Evolutionary conservation across 257 asterid genomes (phyloP), one percentile per base, ranked within the genome.

Genomic region (Paulownia fortunei): DNA sequence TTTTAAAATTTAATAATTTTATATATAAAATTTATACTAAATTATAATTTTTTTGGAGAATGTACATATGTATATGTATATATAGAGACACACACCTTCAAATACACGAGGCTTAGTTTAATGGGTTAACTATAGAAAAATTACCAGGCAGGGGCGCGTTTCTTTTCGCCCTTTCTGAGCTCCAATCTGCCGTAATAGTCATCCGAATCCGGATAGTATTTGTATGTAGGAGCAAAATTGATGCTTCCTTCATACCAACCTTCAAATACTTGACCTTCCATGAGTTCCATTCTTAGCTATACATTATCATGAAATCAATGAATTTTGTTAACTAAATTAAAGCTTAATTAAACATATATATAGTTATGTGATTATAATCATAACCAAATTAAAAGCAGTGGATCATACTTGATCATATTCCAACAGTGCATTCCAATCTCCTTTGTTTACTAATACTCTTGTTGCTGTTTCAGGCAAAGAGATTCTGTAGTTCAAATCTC

Each of bases 71-170:
- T n/a, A n/a, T n/a, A n/a, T n/a, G n/a, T n/a, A n/a, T n/a, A n/a
- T n/a, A 30, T 4, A 30, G 4, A 30, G 4, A 30, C 36, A 30
- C 36, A 30, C 36, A 30, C 36, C 2, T n/a, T n/a, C 36, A 30
- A 30, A 30, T 4, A 30, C 36, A 30, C 36, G 36, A 30, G 36
- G 36, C 15, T 5, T 1, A 0, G 2, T 42, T 42, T 5, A 42
- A 42, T 42, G 51, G 6, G 11, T 59, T 24, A 24, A 9, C 30
- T 34, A 39, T 16, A 15, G n/a, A 37, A 1, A 8, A 19, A 19
- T 51, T 84, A 88, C 96, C 93, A 90, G 46, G 96, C 96, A 0
- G 93, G 96, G 41, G 90, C 83, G 0, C 93, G 90, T 80, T 86
- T 88, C 85, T 88, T 90, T 76, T 84, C 86, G 0, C 84, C 83